Evolutionary conservation across 495 filamentous ascomycete genomes (phyloP), one percentile per base, ranked within the genome.

Genomic region (Parachaetomium inaequale): DNA sequence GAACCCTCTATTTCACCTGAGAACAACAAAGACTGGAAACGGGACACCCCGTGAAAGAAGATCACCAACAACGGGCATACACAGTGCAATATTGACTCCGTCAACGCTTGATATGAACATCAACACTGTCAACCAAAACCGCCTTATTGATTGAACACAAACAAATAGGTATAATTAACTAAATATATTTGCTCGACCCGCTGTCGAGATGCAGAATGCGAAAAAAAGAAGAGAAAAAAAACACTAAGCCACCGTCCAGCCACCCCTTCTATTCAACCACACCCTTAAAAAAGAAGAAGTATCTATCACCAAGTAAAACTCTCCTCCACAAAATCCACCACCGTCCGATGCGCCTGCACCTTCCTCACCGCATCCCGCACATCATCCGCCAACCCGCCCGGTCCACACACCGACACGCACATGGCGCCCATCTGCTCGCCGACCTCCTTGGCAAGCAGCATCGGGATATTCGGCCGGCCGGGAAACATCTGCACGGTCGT

Each of bases 351-450:
- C 47, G 80, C 79, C 69, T 93, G 85, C 66, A 86, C 78, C 61
- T 79, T 82, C 47, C 92, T 80, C 47, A 89, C 86, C 15, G 90
- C 88, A 15, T 80, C 78, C 52, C 94, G 79, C 7, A 96, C 89
- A 69, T 95, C 91, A 70, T 97, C 93, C 26, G 86, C 87, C 65
- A 98, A 73, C 25, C 83, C 79, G 8, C 93, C 93, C 17, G 90
- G 91, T 17, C 93, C 93, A 64, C 93, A 96, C 17, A 96, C 90
- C 26, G 87, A 83, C 57, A 97, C 93, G n/a, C 84, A 88, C 88
- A 96, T 92, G 5, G 92, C 90, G 23, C 94, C 94, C 34, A 90
- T 72, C 71, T 91, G 89, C 61, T 84, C 82, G 67, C 85, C 82
- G 21, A 89, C 83, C 75, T 96, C 92, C 80, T 88, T 87, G 21